Base-by-base conservation (phyloP, 139 green algal species). In the Chlamydomonas schloesseri region DNA sequence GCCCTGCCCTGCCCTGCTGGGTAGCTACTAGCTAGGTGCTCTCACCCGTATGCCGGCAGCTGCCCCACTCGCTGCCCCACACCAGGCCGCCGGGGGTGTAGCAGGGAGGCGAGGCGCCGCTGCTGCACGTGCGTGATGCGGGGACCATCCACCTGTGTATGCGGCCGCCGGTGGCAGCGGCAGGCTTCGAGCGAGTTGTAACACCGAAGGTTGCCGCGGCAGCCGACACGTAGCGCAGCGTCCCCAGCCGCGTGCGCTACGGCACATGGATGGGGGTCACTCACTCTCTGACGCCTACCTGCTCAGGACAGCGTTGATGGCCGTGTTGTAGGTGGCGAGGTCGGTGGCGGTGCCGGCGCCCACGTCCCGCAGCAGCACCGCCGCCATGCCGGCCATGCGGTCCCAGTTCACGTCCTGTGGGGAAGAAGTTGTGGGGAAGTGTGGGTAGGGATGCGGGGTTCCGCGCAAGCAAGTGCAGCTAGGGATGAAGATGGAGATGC, bases 51-150 rank as follows among this genome's bases (percentile, higher is more conserved):
- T 91, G 79, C 17, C 82, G 73, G 33, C 62, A 46, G 84, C 82
- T 92, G 34, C 90, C 71, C 89, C 89, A 93, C 20, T 72, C 33
- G 60, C 33, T 73, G 50, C 71, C 53, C 89, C 89, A 93, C 24
- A 87, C 60, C 60, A 93, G 84, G 62, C 93, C 89, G 31, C 93
- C 89, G 29, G 60, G 15, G 26, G 91, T 92, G 9, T 55, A 68
- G 33, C 83, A 90, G 37, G 37, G 72, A 6, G 15, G 36, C 23
- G 42, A 50, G 42, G 42, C 42, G 42, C 42, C 42, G 42, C 42
- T 50, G 42, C 42, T 50, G 42, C 42, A 50, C 42, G 42, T 50
- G 6, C 42, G 42, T 50, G 42, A 13, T 5, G 6, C 8, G 42
- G 42, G 42, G 6, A 8, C 42, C 42, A 50, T 8, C 42, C 42